Base-by-base conservation (phyloP, 176 grass and related monocot species). In the Aechmea fasciata region DNA sequence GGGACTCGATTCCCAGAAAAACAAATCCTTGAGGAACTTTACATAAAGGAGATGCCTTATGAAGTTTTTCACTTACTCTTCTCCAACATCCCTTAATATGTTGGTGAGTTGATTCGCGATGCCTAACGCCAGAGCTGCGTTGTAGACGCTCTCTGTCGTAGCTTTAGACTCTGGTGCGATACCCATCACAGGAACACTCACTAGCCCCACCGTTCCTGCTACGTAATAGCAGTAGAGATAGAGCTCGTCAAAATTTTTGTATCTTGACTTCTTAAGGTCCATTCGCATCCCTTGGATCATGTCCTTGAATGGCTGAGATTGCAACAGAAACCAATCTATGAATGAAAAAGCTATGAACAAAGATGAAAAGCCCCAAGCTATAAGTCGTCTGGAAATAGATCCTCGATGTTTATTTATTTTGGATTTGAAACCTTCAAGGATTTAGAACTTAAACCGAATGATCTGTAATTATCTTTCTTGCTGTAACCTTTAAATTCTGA, bases 211-310 rank as follows among this genome's bases (percentile, higher is more conserved):
- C 0, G 86, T 97, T 15, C 94, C 89, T 24, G 89, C 94, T 11
- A 92, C 94, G 71, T 90, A 92, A 76, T 97, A 97, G 75, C 94
- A 97, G 74, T 97, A 97, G 18, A 97, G 86, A 77, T 92, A 97
- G 13, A 97, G 82, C 74, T 92, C 89, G 59, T 97, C 89, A 71
- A 92, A 97, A 64, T 72, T 97, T 48, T 86, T 47, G 82, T 97
- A 97, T 72, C 86, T 77, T 0, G 84, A 82, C 79, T 83, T 85
- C 1, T 6, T 57, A 2, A 97, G 75, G 74, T 97, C 94, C 86
- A 97, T 74, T 18, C 94, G 78, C 94, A 97, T 97, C 5, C 94
- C 94, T 74, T 92, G 59, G 25, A 97, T 92, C 94, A 97, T 97
- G 86, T 97, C 94, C 74, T 75, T 74, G 84, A 97, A 92, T 59